Percentiles rank a stretch among this genome's conserved stretches.
Conservation (phyloP, 805 yeast genomes). For the Candida coleopterorum region DNA sequence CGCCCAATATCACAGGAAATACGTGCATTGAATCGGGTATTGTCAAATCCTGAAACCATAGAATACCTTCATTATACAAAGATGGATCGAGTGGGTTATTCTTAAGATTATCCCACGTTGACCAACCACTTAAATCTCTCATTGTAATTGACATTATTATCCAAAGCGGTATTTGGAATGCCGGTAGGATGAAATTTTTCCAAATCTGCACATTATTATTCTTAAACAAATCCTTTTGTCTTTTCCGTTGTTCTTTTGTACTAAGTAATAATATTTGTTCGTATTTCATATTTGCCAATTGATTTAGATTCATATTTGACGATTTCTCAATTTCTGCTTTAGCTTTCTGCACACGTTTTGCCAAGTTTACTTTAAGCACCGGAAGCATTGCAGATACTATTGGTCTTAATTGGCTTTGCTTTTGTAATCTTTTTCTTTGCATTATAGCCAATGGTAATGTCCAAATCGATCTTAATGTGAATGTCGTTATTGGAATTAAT, state of each 20-base stretch:
- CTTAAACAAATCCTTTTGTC: slow-evolving; percentile 69
- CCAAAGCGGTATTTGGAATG: slow-evolving; percentile 86
- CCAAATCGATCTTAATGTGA: slow-evolving; percentile 56
- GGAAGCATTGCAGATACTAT: slow-evolving; percentile 73
- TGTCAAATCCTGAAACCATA: slow-evolving; percentile 60
- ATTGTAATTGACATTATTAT: slow-evolving; percentile 70
- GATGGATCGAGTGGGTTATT: slow-evolving; percentile 47
- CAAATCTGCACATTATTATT: slow-evolving; percentile 68
- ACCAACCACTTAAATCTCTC: slow-evolving; percentile 72
- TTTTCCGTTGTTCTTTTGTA: slow-evolving; percentile 69
- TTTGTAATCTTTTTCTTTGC: slow-evolving; percentile 64
- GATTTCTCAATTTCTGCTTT: slow-evolving; percentile 15
- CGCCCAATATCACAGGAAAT: slow-evolving; percentile 70
- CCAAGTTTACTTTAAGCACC: slow-evolving; percentile 54
- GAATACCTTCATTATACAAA: slow-evolving; percentile 49
- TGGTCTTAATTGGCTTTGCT: slow-evolving; percentile 70
- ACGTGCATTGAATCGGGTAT: slow-evolving; percentile 56
- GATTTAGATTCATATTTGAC: slow-evolving; percentile 16
- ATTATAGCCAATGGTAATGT: slow-evolving; percentile 76
- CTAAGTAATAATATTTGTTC: slow-evolving; percentile 76
- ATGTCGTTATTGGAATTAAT: slow-evolving; percentile 68
- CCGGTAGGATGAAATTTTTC: slow-evolving; percentile 73
- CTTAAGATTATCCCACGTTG: slow-evolving; percentile 36
- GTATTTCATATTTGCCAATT: slow-evolving; percentile 47
- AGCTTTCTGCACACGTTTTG: slow-evolving; percentile 41